These are phyloP conservation scores for Diaporthe sp. DNA, from an alignment of 2,329 filamentous ascomycete genomes.

Conservation along the genomic window DNA sequence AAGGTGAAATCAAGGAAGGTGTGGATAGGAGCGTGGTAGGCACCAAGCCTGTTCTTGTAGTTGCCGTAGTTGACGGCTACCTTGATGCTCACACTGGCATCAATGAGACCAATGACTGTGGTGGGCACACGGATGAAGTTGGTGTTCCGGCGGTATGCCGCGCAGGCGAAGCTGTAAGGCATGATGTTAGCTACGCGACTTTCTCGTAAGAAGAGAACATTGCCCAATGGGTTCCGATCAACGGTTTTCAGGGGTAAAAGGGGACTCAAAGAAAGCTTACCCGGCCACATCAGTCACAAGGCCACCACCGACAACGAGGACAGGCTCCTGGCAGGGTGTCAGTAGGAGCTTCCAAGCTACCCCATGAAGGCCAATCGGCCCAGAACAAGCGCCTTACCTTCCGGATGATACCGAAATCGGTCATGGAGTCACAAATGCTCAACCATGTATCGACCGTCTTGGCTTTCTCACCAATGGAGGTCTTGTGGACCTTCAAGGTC, in stretches of 20 bases:
- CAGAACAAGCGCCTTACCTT: constrained; percentile 56
- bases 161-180: constrained; percentile 72
- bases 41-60: constrained; percentile 81
- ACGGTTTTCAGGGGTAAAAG: constrained; percentile 40
- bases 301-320: constrained; percentile 76
- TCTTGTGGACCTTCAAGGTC: constrained; percentile 75
- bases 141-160: constrained; percentile 78
- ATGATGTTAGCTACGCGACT: constrained; percentile 40
- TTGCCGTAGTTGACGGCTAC: constrained; percentile 83
- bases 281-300: constrained; percentile 81
- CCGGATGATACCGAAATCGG: constrained; percentile 76
- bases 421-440: constrained; percentile 80
- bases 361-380: too few species aligned
- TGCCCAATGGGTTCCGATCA: too few species aligned
- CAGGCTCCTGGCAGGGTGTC: constrained; percentile 63
- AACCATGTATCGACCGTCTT: constrained; percentile 79
- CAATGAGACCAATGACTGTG: constrained; percentile 81
- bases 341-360: not conserved
- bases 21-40: constrained; percentile 78
- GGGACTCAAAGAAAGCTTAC: constrained; percentile 59
- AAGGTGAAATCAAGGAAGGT: constrained; percentile 82
- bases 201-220: not conserved
- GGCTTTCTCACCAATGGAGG: constrained; percentile 80
- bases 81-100: constrained; percentile 82
- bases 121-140: constrained; percentile 82